Evolutionary conservation across 192 early-diverging fungal species (phyloP).

Genomic region (Mortierella claussenii): DNA sequence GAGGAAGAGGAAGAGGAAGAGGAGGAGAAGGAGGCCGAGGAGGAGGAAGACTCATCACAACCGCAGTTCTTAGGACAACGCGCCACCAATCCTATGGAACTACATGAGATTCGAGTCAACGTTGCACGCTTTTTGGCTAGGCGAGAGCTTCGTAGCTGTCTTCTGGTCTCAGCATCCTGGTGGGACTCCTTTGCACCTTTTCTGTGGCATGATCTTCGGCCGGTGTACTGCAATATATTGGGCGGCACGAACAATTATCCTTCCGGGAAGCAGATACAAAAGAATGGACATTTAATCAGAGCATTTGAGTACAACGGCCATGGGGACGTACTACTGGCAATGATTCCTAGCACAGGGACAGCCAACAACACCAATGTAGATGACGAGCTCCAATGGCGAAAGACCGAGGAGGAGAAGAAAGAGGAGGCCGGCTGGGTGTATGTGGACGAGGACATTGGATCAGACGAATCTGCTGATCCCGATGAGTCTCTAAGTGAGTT

Average conservation of each 20-base stretch:
- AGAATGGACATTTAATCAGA: constrained; percentile 27
- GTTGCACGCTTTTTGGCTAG: constrained; percentile 20
- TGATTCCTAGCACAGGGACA: constrained; percentile 6
- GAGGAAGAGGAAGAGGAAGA: too few species aligned
- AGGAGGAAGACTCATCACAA: not conserved
- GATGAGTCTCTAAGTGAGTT: constrained; percentile 26
- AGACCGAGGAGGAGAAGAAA: constrained; percentile 1
- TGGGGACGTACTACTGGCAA: constrained; percentile 15
- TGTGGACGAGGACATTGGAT: constrained; percentile 20
- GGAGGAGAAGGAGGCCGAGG: too few species aligned
- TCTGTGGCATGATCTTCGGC: constrained; percentile 21
- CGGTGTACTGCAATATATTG: constrained; percentile 32
- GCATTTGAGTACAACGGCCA: constrained; percentile 45
- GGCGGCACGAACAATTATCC: constrained; percentile 32
- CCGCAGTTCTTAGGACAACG: constrained; percentile 3
- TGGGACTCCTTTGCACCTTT: constrained; percentile 24
- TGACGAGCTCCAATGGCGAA: constrained; percentile 5
- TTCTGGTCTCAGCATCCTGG: constrained; percentile 23
- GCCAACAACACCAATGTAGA: not conserved
- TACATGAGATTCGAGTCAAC: constrained; percentile 31
- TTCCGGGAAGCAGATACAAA: constrained; percentile 5
- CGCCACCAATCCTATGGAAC: constrained; percentile 22
- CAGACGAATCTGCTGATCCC: not conserved
- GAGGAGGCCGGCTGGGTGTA: constrained; percentile 24
- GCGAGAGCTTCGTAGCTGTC: constrained; percentile 13